Evolutionary conservation across 306 rosid species (phyloP).

Genomic region (Pterocarpus macrocarpus): DNA sequence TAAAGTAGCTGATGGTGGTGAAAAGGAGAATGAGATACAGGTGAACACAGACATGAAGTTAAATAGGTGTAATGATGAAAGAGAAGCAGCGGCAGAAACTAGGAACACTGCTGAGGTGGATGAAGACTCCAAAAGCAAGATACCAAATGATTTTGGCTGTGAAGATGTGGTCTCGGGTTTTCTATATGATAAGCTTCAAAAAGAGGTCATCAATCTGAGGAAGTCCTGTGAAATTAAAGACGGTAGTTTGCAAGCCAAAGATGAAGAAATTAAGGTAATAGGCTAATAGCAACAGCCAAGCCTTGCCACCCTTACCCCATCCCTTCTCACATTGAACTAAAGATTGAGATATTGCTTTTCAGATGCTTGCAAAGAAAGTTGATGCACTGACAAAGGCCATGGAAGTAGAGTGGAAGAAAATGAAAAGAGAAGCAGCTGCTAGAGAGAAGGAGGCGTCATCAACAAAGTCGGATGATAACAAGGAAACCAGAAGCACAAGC

Average conservation of each 20-base stretch:
- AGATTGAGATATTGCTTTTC: conserved; percentile 45
- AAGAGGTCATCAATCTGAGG: conserved; percentile 80
- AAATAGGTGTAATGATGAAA: conserved; percentile 34
- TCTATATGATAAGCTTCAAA: conserved; percentile 85
- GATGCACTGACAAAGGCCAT: conserved; percentile 80
- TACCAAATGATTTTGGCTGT: conserved; percentile 36
- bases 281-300: conserved; percentile 50
- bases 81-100: conserved; percentile 40
- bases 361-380: conserved; percentile 83
- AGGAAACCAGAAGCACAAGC: conserved; percentile 56
- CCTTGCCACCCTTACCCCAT: background rate
- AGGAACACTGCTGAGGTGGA: conserved; percentile 39
- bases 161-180: conserved; percentile 83
- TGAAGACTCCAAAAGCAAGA: conserved; percentile 52
- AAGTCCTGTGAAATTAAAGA: conserved; percentile 74
- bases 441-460: conserved; percentile 77
- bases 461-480: conserved; percentile 57
- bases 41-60: conserved; percentile 43
- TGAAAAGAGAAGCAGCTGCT: conserved; percentile 78
- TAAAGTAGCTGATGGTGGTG: conserved; percentile 74
- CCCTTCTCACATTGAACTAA: conserved; percentile 24
- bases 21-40: conserved; percentile 65
- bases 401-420: conserved; percentile 79
- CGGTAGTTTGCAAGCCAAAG: conserved; percentile 62
- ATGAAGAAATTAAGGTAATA: conserved; percentile 86